Evolutionary conservation across 176 grass and related monocot genomes (phyloP).

Genomic region (Phoenix roebelenii): DNA sequence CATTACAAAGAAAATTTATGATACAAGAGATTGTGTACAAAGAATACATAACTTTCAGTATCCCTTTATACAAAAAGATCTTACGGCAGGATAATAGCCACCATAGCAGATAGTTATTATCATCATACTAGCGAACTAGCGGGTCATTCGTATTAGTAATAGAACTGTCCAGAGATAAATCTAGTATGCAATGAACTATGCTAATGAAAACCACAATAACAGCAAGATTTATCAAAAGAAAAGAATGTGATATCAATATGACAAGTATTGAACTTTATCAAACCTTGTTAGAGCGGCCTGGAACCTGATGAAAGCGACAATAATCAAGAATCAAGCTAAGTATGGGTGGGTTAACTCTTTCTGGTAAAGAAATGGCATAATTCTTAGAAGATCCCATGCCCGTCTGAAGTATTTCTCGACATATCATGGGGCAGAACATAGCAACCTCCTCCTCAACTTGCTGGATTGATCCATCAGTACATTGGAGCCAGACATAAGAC

Average conservation of each 20-base stretch:
- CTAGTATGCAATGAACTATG: no score
- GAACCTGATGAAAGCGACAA: conserved; percentile 92
- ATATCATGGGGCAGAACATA: conserved; percentile 97
- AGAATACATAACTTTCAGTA: no score
- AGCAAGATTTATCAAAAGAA: neutral
- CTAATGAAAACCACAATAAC: no score
- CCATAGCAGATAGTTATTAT: no score
- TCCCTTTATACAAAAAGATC: no score
- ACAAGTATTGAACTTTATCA: conserved; percentile 1
- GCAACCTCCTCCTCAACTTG: conserved; percentile 99
- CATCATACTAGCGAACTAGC: no score
- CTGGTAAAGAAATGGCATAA: conserved; percentile 81
- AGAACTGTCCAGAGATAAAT: no score
- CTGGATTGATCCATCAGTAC: conserved; percentile 96
- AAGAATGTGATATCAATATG: neutral
- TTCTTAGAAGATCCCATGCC: conserved; percentile 93
- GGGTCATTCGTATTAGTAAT: no score
- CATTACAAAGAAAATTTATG: neutral
- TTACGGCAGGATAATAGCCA: no score
- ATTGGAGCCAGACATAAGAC: conserved; percentile 98
- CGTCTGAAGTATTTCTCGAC: conserved; percentile 78
- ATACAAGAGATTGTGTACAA: no score
- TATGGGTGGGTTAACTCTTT: conserved; percentile 77
- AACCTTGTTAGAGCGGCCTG: conserved; percentile 95
- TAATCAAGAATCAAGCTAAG: conserved; percentile 99